Evolutionary conservation across 192 early-diverging fungal species (phyloP), one percentile per base, ranked within the genome.

Genomic region (Umbelopsis isabellina): DNA sequence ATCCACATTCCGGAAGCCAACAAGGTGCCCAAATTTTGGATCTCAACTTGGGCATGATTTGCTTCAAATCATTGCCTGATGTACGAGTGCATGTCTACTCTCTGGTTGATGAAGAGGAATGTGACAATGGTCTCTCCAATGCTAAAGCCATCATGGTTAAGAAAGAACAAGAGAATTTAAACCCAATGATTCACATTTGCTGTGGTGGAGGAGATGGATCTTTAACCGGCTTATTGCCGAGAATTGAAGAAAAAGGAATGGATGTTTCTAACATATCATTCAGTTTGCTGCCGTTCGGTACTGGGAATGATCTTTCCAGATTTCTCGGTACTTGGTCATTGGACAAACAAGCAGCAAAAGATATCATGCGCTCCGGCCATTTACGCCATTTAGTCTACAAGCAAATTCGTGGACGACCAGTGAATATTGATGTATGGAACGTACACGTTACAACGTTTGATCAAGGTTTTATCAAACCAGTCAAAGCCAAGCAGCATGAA

Each of bases 261-360:
- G 49, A 64, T n/a, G 76, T 65, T 4, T 35, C 72, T 46, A 37
- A 46, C 23, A 76, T 83, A 6, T 69, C 77, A 16, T 78, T 85
- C 13, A 80, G 72, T 27, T 46, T 85, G 15, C 46, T 85, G 10
- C 83, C 83, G 18, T 65, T 84, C n/a, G 83, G 83, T 47, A 85
- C 83, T 22, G 83, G 83, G 11, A 85, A 85, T 48, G 83, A 85
- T 70, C 77, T 85, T 25, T 76, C 82, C 5, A 66, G 79, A 18
- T 79, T 84, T 8, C 70, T 85, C 13, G 79, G 82, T 22, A 70
- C 69, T 2, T 70, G 69, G 69, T 46, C 49, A 20, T 22, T 70
- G 13, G 69, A 70, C 69, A 70, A 70, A 49, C 25, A 70, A 25
- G 49, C 49, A 13, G 45, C 69, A 11, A 51, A 58, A 12, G 69